Percentiles rank a stretch among this genome's conserved stretches.
Conservation (phyloP, 345 rosid genomes). For the Cardamine chenopodiifolia region DNA sequence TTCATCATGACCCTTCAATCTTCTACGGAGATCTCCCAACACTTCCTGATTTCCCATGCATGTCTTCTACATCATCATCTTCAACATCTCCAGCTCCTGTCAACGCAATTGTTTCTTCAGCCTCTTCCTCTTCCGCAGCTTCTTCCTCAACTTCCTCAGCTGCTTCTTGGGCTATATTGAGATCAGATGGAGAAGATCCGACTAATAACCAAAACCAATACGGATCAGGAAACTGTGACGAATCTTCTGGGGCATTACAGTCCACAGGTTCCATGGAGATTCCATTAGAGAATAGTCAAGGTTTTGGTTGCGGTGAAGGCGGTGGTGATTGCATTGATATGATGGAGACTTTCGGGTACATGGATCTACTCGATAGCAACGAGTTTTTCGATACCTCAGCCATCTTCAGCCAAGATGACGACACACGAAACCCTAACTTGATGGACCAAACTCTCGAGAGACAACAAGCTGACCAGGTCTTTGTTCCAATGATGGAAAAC, state of each 20-base stretch:
- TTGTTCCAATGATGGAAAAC: slow-evolving; percentile 37
- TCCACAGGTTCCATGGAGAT: slow-evolving; percentile 85
- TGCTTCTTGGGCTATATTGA: slow-evolving; percentile 79
- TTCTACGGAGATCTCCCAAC: slow-evolving; percentile 70
- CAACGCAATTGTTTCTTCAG: slow-evolving; percentile 54
- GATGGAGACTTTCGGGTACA: slow-evolving; percentile 80
- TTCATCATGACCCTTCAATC: slow-evolving; percentile 57
- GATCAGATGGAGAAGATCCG: slow-evolving; percentile 61
- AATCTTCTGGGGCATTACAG: slow-evolving; percentile 51
- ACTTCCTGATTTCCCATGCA: slow-evolving; percentile 89
- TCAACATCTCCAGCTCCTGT: slow-evolving; percentile 78
- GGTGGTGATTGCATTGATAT: slow-evolving; percentile 59
- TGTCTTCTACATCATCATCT: slow-evolving; percentile 94
- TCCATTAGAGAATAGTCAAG: slow-evolving; percentile 41
- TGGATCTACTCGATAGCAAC: slow-evolving; percentile 74
- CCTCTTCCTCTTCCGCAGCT: slow-evolving; percentile 61
- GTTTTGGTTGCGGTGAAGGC: slow-evolving; percentile 46
- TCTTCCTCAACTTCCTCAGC: slow-evolving; percentile 66
- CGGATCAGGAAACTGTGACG: slow-evolving; percentile 38
- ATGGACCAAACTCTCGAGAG: slow-evolving; percentile 41
- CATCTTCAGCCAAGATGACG: slow-evolving; percentile 55
- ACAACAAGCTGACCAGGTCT: slow-evolving; percentile 14
- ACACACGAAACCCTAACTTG: slow-evolving; percentile 38
- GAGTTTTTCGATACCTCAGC: slow-evolving; percentile 78
- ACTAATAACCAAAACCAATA: slow-evolving; percentile 27